Base-by-base conservation (phyloP, 805 yeast genomes). In the Candida stauntonica region DNA sequence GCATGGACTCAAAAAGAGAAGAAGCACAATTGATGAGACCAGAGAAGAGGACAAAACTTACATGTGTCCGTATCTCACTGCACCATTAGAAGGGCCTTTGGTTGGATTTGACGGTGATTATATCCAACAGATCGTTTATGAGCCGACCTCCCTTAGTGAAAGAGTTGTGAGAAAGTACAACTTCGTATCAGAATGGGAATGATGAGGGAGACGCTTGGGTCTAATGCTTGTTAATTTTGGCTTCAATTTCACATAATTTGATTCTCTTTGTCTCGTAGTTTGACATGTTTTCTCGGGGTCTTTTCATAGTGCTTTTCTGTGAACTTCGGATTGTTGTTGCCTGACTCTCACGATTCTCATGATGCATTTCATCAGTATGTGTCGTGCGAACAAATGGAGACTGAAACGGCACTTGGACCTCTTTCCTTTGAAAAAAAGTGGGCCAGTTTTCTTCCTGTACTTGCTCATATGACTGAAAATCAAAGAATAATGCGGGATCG, bases 1-100 rank as follows among this genome's bases (percentile, higher is more conserved):
- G 17, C 35, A 27, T 12, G 14, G 39, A 1, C 33, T 51, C 34
- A 50, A 37, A 24, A 50, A 48, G 32, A 50, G 51, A 26, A 38
- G 49, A 41, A 48, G 51, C 27, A 55, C 57, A 1, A 39, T 55
- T 27, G 60, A 55, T 44, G 60, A 55, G 19, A 20, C 45, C 2
- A 47, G 60, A 31, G 60, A 55, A 29, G 63, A 62, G 27, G 51
- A 59, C 28, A 60, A 76, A 45, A 76, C 77, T 5, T 91, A 88
- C 51, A 79, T 77, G 33, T 89, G 86, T 58, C 96, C 96, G 5
- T 76, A 77, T 48, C 61, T 87, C 46, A 72, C 80, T 0, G 75
- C 73, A 39, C 73, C 77, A 12, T 62, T 91, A 29, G 95, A 87
- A 44, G 95, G 95, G 0, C 97, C 98, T 0, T 75, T 93, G 72